These are phyloP conservation scores for Mortierella sp. DNA, from an alignment of 371 early-diverging fungal genomes.

Conservation along the genomic window DNA sequence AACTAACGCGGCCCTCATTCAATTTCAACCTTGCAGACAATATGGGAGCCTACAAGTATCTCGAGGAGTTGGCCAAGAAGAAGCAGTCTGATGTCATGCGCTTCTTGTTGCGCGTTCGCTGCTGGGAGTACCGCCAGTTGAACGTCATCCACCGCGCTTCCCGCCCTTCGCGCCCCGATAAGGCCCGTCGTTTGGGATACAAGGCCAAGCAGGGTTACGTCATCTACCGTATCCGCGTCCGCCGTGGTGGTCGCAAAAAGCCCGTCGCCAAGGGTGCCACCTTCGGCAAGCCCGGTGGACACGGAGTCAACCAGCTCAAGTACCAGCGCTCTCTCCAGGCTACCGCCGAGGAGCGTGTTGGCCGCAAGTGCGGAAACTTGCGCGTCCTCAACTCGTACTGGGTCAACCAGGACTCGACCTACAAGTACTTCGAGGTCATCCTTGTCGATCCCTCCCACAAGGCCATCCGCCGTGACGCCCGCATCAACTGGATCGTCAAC, in stretches of 20 bases:
- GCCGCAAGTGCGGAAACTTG: slow-evolving; percentile 94
- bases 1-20: neutral
- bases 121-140: slow-evolving; percentile 99
- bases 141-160: slow-evolving; percentile 98
- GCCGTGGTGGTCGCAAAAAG: slow-evolving; percentile 98
- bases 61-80: slow-evolving; percentile 98
- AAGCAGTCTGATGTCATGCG: slow-evolving; percentile 99
- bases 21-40: slow-evolving; percentile 29
- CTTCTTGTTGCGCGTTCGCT: slow-evolving; percentile 97
- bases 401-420: slow-evolving; percentile 98
- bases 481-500: slow-evolving; percentile 99
- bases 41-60: slow-evolving; percentile 90
- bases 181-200: slow-evolving; percentile 99
- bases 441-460: slow-evolving; percentile 97
- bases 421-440: slow-evolving; percentile 99
- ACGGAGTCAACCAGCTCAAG: slow-evolving; percentile 99
- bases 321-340: slow-evolving; percentile 93
- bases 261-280: slow-evolving; percentile 96
- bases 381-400: slow-evolving; percentile 99
- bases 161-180: slow-evolving; percentile 98
- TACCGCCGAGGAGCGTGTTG: slow-evolving; percentile 98
- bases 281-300: slow-evolving; percentile 97
- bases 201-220: slow-evolving; percentile 99
- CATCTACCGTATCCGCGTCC: slow-evolving; percentile 98
- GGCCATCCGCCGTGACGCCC: slow-evolving; percentile 97